A percentile compares a stretch with the other conserved stretches of the same genome.
phyloP scores from a whole-genome alignment of 768 basidiomycete species.

The Lactarius akahatsu region DNA sequence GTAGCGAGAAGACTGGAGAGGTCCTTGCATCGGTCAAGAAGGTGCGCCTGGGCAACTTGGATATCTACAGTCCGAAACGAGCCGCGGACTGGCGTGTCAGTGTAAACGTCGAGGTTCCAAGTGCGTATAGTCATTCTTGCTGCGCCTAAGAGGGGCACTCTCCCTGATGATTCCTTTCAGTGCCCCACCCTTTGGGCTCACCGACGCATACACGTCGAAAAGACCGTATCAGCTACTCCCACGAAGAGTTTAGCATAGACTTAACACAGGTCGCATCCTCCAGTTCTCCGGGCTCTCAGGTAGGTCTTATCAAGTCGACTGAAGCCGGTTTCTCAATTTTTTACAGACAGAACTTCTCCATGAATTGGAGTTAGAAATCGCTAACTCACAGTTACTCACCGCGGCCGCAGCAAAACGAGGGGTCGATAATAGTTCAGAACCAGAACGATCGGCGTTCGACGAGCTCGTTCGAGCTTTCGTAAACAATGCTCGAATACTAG shows the following conservation, averaged over 20 bases:
- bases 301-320: constrained; percentile 37
- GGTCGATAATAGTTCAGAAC: constrained; percentile 56
- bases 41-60: constrained; percentile 80
- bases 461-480: constrained; percentile 91
- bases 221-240: constrained; percentile 89
- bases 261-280: constrained; percentile 84
- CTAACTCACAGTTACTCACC: constrained; percentile 68
- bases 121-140: constrained; percentile 45
- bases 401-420: constrained; percentile 67
- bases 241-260: constrained; percentile 92
- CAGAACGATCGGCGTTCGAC: constrained; percentile 77
- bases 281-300: constrained; percentile 47
- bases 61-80: constrained; percentile 81
- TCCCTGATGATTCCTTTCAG: constrained; percentile 38
- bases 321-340: constrained; percentile 8
- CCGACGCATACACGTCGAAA: constrained; percentile 68
- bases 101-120: constrained; percentile 86
- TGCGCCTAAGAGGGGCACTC: neutral
- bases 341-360: constrained; percentile 62
- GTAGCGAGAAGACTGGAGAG: constrained; percentile 69
- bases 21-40: constrained; percentile 76
- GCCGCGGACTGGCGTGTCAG: constrained; percentile 90
- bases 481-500: constrained; percentile 88
- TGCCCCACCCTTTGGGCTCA: constrained; percentile 64
- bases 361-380: constrained; percentile 89